Percentiles rank a stretch among this genome's conserved stretches.
phyloP scores from a whole-genome alignment of 257 asterid species.

The Salvia miltiorrhiza region DNA sequence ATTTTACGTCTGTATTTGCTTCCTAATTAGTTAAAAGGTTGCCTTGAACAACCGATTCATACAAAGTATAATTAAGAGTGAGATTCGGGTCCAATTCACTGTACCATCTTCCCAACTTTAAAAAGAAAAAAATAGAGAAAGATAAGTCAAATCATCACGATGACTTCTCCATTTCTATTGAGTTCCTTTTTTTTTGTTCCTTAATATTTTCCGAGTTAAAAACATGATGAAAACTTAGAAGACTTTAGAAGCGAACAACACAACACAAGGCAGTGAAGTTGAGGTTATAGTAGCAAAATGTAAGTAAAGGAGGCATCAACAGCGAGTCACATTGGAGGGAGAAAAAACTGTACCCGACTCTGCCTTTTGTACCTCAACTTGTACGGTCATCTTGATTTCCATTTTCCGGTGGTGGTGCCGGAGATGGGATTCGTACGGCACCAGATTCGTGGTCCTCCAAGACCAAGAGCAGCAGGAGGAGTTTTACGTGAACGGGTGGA shows the following conservation, averaged over 20 bases:
- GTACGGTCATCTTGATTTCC: slow-evolving; percentile 24
- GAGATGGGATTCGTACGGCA: slow-evolving; percentile 42
- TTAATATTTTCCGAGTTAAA: too few species aligned
- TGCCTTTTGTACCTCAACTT: slow-evolving; percentile 32
- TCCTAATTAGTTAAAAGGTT: background rate
- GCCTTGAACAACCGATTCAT: background rate
- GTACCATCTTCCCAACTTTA: too few species aligned
- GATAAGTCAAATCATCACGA: too few species aligned
- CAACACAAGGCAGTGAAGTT: background rate
- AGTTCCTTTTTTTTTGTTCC: too few species aligned
- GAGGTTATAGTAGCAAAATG: background rate
- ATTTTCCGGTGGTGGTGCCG: slow-evolving; percentile 29
- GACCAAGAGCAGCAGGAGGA: background rate
- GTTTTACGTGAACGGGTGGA: slow-evolving; percentile 57
- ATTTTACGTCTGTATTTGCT: too few species aligned
- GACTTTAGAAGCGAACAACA: too few species aligned
- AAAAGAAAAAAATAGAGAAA: too few species aligned
- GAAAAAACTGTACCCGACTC: slow-evolving; percentile 33
- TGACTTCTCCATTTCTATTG: too few species aligned
- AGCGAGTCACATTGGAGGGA: slow-evolving; percentile 35
- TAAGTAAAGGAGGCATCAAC: background rate
- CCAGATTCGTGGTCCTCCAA: slow-evolving; percentile 38
- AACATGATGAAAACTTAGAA: too few species aligned
- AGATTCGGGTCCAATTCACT: too few species aligned
- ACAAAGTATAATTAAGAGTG: too few species aligned